Percentiles rank a stretch among this genome's conserved stretches.
Evolutionary conservation across 495 filamentous ascomycete species (phyloP).

Genomic region (Lasiosphaeria miniovina): DNA sequence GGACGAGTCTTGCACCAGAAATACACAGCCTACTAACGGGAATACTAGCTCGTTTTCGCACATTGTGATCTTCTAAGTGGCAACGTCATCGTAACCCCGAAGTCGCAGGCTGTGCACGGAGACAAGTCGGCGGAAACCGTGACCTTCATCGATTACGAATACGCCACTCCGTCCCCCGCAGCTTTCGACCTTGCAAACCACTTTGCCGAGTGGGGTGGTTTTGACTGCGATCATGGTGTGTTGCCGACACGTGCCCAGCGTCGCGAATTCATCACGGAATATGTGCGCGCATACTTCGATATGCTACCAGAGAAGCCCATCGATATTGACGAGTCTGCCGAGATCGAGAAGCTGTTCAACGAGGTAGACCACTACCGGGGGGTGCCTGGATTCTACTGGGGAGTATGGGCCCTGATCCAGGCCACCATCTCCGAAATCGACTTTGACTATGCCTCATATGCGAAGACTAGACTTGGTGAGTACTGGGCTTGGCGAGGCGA

Average conservation of each 20-base stretch:
- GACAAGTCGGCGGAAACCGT: constrained; percentile 49
- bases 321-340: constrained; percentile 54
- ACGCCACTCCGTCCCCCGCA: constrained; percentile 86
- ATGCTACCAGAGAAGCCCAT: constrained; percentile 21
- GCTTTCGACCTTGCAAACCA: constrained; percentile 99
- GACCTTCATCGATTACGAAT: constrained; percentile 97
- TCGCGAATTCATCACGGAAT: constrained; percentile 77
- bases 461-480: constrained; percentile 81
- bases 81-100: constrained; percentile 86
- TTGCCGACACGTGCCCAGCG: constrained; percentile 78
- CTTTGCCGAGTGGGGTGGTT: constrained; percentile 97
- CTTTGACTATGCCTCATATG: constrained; percentile 94
- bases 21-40: constrained; percentile 20
- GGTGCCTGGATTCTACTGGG: constrained; percentile 85
- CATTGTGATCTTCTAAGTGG: constrained; percentile 94
- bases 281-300: constrained; percentile 61
- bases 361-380: constrained; percentile 89
- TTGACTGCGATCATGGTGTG: constrained; percentile 85
- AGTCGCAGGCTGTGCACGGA: constrained; percentile 29
- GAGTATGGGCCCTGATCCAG: constrained; percentile 96
- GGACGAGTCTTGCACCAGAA: no score
- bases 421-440: constrained; percentile 92
- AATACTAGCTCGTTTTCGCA: constrained; percentile 73
- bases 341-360: constrained; percentile 57
- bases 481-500: constrained; percentile 94